Conservation (phyloP, 495 filamentous ascomycete genomes). For the Daldinia caldariorum region DNA sequence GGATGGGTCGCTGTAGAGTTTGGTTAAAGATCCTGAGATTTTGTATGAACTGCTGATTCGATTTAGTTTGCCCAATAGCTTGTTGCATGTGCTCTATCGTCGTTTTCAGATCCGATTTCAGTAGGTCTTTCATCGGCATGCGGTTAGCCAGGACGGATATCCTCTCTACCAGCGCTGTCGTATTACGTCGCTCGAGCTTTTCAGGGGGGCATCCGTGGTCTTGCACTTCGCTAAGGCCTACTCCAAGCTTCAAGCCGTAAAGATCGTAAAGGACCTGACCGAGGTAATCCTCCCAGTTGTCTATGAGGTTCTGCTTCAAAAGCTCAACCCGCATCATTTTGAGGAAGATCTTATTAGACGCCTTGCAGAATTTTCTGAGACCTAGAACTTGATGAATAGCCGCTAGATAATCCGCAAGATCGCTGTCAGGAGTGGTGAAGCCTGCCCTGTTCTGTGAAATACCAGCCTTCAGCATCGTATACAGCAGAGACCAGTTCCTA, state of each 20-base stretch:
- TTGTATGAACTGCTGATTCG: slow-evolving; percentile 72
- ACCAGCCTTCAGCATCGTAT: slow-evolving; percentile 77
- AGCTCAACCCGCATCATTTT: slow-evolving; percentile 87
- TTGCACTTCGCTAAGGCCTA: slow-evolving; percentile 69
- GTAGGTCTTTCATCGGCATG: slow-evolving; percentile 89
- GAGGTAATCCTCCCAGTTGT: slow-evolving; percentile 79
- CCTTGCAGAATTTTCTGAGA: slow-evolving; percentile 83
- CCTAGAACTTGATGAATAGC: slow-evolving; percentile 87
- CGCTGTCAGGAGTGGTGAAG: slow-evolving; percentile 71
- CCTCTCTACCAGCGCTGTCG: slow-evolving; percentile 81
- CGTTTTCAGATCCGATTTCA: slow-evolving; percentile 85
- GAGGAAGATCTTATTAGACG: slow-evolving; percentile 86
- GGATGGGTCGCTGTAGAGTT: slow-evolving; percentile 81
- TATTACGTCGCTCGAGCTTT: slow-evolving; percentile 77
- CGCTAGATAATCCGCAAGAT: slow-evolving; percentile 77
- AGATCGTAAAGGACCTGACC: slow-evolving; percentile 90
- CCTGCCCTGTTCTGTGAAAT: slow-evolving; percentile 70
- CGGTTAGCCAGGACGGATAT: slow-evolving; percentile 80
- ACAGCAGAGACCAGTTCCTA: slow-evolving; percentile 82
- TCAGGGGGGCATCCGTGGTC: slow-evolving; percentile 82
- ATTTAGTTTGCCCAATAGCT: slow-evolving; percentile 67
- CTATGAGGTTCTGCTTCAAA: slow-evolving; percentile 67
- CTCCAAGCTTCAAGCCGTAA: slow-evolving; percentile 81
- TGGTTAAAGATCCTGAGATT: slow-evolving; percentile 79
- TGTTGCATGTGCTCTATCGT: slow-evolving; percentile 91